Conservation (phyloP, 345 rosid species). For the Hevea brasiliensis region DNA sequence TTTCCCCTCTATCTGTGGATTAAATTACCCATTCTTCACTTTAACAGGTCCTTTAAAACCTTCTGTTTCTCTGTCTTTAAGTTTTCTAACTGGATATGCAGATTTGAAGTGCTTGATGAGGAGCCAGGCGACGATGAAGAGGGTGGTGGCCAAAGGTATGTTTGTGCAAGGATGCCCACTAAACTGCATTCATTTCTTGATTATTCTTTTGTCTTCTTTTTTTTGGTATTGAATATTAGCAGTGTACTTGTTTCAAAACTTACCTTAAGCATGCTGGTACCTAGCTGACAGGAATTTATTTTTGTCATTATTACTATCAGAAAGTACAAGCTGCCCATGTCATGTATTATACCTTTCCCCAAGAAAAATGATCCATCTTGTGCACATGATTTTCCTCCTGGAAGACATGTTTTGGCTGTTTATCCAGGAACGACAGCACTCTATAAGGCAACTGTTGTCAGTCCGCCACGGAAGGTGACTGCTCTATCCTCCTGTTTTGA, state of each 20-base stretch:
- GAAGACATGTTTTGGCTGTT: conserved; percentile 91
- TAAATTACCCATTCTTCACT: background rate
- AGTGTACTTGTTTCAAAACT: background rate
- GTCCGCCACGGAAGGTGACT: conserved; percentile 71
- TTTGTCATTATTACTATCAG: conserved; percentile 37
- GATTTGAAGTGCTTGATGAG: conserved; percentile 92
- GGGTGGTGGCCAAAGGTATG: conserved; percentile 70
- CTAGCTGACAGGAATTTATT: conserved; percentile 6
- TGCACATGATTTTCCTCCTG: conserved; percentile 60
- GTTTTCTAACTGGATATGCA: conserved; percentile 27
- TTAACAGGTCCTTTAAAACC: background rate
- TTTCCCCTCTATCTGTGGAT: background rate
- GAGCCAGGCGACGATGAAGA: conserved; percentile 98
- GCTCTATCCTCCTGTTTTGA: background rate
- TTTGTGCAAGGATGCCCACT: background rate
- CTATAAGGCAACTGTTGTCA: conserved; percentile 88
- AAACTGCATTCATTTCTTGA: background rate
- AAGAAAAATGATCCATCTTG: conserved; percentile 62
- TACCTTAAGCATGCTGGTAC: conserved; percentile 1
- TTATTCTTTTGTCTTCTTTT: background rate
- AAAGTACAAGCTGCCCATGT: conserved; percentile 78
- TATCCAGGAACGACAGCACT: conserved; percentile 98
- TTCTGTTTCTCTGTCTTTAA: conserved; percentile 12
- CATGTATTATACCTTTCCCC: conserved; percentile 83
- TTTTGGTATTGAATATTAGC: background rate